phyloP scores from a whole-genome alignment of 345 rosid species.

The Melaleuca alternifolia region DNA sequence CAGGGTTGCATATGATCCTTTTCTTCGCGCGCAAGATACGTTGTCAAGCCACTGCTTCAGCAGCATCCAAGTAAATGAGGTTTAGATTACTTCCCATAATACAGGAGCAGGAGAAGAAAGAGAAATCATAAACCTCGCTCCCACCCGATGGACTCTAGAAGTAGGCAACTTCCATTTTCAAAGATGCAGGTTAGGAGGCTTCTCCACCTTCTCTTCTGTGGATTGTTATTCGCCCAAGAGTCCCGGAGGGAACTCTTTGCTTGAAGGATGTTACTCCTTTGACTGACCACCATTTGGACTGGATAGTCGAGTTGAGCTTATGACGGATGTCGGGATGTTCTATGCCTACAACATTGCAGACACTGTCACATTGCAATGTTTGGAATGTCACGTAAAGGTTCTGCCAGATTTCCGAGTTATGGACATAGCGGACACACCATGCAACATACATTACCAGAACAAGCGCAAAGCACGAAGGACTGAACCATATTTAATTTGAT shows the following conservation, averaged over 20 bases:
- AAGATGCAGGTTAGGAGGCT: background rate
- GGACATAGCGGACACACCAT: background rate
- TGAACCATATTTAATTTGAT: background rate
- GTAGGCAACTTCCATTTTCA: background rate
- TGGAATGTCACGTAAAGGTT: background rate
- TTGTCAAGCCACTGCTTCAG: background rate
- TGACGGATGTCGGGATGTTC: background rate
- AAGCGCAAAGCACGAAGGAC: background rate
- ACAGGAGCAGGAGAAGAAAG: background rate
- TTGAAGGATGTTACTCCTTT: background rate
- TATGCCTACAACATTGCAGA: background rate
- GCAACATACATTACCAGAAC: background rate
- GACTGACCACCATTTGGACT: background rate
- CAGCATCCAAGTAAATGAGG: background rate
- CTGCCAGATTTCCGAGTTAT: background rate
- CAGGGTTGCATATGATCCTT: background rate
- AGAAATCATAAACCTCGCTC: background rate
- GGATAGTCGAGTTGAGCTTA: background rate
- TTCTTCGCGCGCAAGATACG: background rate
- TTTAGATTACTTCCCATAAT: background rate
- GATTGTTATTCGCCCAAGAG: background rate
- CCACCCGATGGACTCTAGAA: background rate
- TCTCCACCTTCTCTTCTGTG: background rate
- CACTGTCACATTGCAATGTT: too few relatives aligned
- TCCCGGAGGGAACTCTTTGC: background rate